Evolutionary conservation across 1,284 basidiomycete species (phyloP).

Genomic region (Trametes pubescens): DNA sequence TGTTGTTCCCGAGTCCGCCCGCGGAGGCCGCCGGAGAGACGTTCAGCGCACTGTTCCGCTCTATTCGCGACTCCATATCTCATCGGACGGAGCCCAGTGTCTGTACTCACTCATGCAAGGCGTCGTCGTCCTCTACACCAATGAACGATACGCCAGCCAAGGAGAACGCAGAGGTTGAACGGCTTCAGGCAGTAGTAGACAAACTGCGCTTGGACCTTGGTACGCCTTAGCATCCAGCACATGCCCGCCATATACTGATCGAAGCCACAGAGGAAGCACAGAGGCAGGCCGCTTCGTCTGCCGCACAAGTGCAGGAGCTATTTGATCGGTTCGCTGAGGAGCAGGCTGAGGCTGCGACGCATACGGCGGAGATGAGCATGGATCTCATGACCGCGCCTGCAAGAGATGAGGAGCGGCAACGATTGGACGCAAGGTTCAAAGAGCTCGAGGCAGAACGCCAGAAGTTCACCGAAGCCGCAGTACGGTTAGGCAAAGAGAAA

Average conservation of each 20-base stretch:
- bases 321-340: constrained; percentile 60
- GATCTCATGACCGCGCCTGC: constrained; percentile 61
- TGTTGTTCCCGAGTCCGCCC: constrained; percentile 64
- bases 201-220: constrained; percentile 65
- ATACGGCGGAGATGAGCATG: constrained; percentile 51
- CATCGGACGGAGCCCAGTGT: neutral
- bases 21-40: constrained; percentile 60
- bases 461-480: constrained; percentile 69
- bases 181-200: constrained; percentile 37
- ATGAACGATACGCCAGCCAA: constrained; percentile 9
- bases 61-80: constrained; percentile 48
- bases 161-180: constrained; percentile 32
- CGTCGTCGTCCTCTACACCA: constrained; percentile 19
- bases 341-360: constrained; percentile 38
- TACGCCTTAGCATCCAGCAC: constrained; percentile 35
- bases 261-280: constrained; percentile 55
- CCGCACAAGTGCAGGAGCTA: constrained; percentile 51
- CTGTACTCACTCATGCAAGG: neutral
- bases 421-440: constrained; percentile 56
- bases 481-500: constrained; percentile 71
- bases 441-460: constrained; percentile 75
- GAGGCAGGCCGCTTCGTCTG: constrained; percentile 48
- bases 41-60: constrained; percentile 55
- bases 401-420: constrained; percentile 59
- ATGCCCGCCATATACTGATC: neutral